Evolutionary conservation across 176 grass and related monocot genomes (phyloP), one percentile per base, ranked within the genome.

Genomic region (Metroxylon sagu): DNA sequence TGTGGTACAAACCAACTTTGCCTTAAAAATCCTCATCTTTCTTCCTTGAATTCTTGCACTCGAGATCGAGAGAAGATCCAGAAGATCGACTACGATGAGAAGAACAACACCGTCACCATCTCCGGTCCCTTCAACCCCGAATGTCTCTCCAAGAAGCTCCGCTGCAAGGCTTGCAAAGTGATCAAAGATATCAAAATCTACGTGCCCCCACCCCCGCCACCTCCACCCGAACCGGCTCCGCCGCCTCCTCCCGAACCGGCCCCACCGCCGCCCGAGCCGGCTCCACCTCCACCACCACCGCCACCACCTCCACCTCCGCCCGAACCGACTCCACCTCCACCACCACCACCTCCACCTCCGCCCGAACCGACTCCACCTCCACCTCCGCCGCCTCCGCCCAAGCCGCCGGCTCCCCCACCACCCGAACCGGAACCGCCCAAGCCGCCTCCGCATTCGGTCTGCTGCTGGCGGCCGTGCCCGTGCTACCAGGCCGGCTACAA

Each of bases 91-190:
- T 95, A 83, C 64, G 76, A 95, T 18, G 73, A 89, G 76, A 89
- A 95, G 79, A 60, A 73, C 58, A 95, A 89, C 75, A 52, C 19
- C 56, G 89, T 95, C 75, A 77, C 80, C 57, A 65, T 95, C 2
- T 66, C 49, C 43, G 89, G 89, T 0, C 81, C 89, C 16, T 89
- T 95, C 75, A 72, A 95, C 76, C 49, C 85, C 0, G 81, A 89
- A 3, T 74, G 64, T 54, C 79, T 95, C 17, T 52, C 78, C 25
- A 80, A 89, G 21, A 95, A 89, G 85, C 81, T 95, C 8, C 77
- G 89, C 64, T 85, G 85, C 69, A 95, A 89, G 62, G 85, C 85
- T 8, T 89, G 89, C 76, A 95, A 89, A 78, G 78, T 95, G 69
- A 95, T 95, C 76, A 89, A 89, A 68, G 74, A 95, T 49, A 89